Percentiles rank a stretch among this genome's conserved stretches.
These are phyloP conservation scores for Russula brevipes DNA, from an alignment of 768 basidiomycete species.

Conservation along the genomic window DNA sequence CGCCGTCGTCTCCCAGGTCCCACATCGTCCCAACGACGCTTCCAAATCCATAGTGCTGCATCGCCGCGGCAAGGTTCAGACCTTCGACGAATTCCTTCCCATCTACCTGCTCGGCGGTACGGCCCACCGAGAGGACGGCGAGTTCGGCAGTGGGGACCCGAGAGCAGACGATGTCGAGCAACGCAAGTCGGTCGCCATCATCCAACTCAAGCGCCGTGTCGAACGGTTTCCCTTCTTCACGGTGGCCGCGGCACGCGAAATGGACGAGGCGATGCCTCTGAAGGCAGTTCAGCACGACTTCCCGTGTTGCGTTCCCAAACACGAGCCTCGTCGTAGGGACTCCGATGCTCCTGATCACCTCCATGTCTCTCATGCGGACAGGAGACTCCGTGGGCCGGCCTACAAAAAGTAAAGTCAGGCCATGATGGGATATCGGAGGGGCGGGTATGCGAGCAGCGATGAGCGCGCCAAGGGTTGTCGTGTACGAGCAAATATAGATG, in stretches of 20 bases:
- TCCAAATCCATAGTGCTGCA: conserved; percentile 15
- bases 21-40: conserved; percentile 24
- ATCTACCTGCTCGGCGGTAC: not conserved
- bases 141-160: conserved; percentile 10
- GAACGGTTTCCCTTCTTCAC: not conserved
- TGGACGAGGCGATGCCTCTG: not conserved
- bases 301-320: not conserved
- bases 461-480: conserved; percentile 5
- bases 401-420: conserved; percentile 1
- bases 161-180: not conserved
- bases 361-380: not conserved
- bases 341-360: not conserved
- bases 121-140: conserved; percentile 10
- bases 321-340: not conserved
- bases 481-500: conserved; percentile 19
- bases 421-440: not conserved
- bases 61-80: not conserved
- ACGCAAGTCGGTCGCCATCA: not conserved
- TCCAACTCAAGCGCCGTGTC: not conserved
- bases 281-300: not conserved
- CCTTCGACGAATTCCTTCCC: conserved; percentile 12
- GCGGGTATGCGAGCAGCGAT: not conserved
- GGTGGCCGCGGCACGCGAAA: not conserved
- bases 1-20: conserved; percentile 19
- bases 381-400: not conserved